Base-by-base conservation (phyloP, 805 yeast species). In the Cyberlindnera euphorbiae region DNA sequence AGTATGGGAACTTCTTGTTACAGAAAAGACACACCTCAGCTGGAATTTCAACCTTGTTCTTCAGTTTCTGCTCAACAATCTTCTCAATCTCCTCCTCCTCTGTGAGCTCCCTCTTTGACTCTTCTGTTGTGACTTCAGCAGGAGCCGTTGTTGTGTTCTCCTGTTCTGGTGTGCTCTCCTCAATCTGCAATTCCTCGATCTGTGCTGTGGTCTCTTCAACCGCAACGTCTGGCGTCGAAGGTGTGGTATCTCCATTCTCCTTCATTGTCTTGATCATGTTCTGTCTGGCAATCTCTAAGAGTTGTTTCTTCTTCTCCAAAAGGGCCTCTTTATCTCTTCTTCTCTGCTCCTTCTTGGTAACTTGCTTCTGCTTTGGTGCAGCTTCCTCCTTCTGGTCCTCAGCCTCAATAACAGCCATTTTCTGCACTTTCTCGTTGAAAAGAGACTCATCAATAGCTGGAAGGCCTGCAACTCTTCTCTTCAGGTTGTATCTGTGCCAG, bases 401-500 rank as follows among this genome's bases (percentile, higher is more conserved):
- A 4, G 49, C 56, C 32, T 49, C 50, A 8, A 29, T 46, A 26
- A 41, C 43, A 10, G 56, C 36, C 35, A 60, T 33, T 18, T 53
- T 55, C 26, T 58, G 55, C 23, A 82, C 82, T 55, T 86, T 82
- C 46, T 80, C 83, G 15, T 83, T 84, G 59, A 83, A 83, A 2
- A 72, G 61, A 26, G 70, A 73, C 22, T 83, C 77, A 8, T 76
- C 62, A 28, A 88, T 77, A 0, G 95, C 76, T 15, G 95, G 94
- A 43, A 88, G 64, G 31, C 71, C 74, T 0, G 97, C 96, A 12
- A 93, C 97, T 57, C 95, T 73, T 67, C 98, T 78, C 58, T 93
- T 93, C 52, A 93, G 72, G 57, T 93, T 93, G 62, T 93, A 93
- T 53, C 97, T 75, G 62, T 93, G 98, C 98, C 98, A 93, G 44